phyloP scores from a whole-genome alignment of 2,329 filamentous ascomycete genomes.

The Teratosphaeriaceae sp. region DNA sequence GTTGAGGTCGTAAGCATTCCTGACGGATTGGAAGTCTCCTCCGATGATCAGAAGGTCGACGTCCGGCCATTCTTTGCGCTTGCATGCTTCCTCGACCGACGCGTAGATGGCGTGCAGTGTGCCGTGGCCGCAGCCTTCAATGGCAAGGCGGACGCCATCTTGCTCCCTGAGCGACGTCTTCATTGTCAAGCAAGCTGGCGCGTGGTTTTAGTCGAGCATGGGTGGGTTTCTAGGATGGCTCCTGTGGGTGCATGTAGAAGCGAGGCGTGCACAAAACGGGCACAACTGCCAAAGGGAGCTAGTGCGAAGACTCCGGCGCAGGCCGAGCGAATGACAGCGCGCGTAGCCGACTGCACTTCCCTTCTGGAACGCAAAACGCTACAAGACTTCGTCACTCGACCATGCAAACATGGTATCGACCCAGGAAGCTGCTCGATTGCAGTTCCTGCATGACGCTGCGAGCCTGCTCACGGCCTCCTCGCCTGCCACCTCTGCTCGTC shows the following conservation, averaged over 20 bases:
- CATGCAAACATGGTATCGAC: neutral
- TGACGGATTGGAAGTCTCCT: conserved; percentile 89
- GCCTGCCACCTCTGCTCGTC: conserved; percentile 11
- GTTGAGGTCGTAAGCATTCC: conserved; percentile 80
- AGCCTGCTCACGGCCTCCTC: conserved; percentile 7
- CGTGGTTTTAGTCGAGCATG: too few species aligned
- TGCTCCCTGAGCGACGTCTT: conserved; percentile 11
- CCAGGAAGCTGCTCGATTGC: neutral
- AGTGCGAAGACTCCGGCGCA: too few species aligned
- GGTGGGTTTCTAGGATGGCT: too few species aligned
- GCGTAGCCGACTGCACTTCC: too few species aligned
- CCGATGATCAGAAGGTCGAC: conserved; percentile 92
- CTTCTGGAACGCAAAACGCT: too few species aligned
- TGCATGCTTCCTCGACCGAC: conserved; percentile 62
- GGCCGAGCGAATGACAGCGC: too few species aligned
- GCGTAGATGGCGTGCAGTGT: conserved; percentile 87
- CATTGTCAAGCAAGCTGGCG: too few species aligned
- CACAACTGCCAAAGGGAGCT: too few species aligned
- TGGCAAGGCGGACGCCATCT: conserved; percentile 59
- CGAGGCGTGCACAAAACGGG: too few species aligned
- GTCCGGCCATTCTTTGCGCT: conserved; percentile 66
- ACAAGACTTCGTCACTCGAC: too few species aligned
- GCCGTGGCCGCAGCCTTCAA: conserved; percentile 91
- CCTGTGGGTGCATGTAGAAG: too few species aligned
- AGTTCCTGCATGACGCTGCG: neutral